These are phyloP conservation scores for Lumnitzera littorea DNA, from an alignment of 345 rosid species.

Conservation along the genomic window DNA sequence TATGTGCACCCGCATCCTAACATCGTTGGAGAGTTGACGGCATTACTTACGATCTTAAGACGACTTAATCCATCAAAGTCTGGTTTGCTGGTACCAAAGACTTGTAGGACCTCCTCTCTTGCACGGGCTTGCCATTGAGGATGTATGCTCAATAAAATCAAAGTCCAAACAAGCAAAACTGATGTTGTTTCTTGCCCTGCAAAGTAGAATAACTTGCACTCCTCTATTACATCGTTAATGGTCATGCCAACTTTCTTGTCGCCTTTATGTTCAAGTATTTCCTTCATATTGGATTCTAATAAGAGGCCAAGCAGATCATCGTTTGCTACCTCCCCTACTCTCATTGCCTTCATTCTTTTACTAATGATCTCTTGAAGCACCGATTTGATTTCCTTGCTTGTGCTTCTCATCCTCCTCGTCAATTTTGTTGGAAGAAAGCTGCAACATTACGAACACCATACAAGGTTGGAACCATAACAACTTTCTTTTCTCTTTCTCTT, in stretches of 20 bases:
- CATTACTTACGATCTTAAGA: slow-evolving; percentile 16
- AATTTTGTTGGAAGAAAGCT: slow-evolving; percentile 39
- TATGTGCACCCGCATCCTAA: too few species aligned
- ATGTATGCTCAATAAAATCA: slow-evolving; percentile 39
- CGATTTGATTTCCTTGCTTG: slow-evolving; percentile 23
- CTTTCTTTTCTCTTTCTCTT: too few species aligned
- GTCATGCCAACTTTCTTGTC: slow-evolving; percentile 4
- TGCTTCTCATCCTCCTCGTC: slow-evolving; percentile 33
- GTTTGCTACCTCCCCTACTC: slow-evolving; percentile 13
- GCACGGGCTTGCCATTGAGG: slow-evolving; percentile 52
- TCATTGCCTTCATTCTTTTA: slow-evolving; percentile 24
- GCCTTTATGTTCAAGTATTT: slow-evolving; percentile 1
- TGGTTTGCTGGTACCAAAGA: slow-evolving; percentile 28
- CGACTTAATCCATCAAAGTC: slow-evolving; percentile 30
- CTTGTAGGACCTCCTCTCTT: slow-evolving; percentile 39
- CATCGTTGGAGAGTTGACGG: too few species aligned
- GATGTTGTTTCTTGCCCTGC: slow-evolving; percentile 67
- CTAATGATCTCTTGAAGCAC: slow-evolving; percentile 29
- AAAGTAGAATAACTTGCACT: slow-evolving; percentile 56
- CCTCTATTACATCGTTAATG: slow-evolving; percentile 30
- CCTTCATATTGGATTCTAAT: slow-evolving; percentile 12
- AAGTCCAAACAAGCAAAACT: slow-evolving; percentile 42
- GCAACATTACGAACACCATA: neutral
- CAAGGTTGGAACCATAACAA: too few species aligned
- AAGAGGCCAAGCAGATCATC: slow-evolving; percentile 24